Conservation (phyloP, 108 stramenopile species). For the Licmophora abbreviata region DNA sequence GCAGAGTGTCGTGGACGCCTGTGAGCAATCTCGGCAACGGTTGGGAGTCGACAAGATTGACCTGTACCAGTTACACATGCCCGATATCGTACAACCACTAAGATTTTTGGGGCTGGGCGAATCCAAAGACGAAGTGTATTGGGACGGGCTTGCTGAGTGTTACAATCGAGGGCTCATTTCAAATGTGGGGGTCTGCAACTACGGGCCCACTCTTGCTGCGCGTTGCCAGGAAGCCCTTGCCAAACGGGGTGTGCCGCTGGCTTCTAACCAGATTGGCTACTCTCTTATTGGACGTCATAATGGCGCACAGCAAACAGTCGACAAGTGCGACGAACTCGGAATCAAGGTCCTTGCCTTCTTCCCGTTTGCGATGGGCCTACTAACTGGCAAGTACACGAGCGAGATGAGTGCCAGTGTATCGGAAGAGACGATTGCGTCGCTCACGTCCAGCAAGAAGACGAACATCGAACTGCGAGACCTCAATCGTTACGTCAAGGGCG, state of each 20-base stretch:
- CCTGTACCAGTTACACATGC: conserved; percentile 70
- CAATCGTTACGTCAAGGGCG: conserved; percentile 35
- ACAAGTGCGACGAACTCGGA: conserved; percentile 43
- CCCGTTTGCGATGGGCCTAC: conserved; percentile 61
- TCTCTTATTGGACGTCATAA: conserved; percentile 49
- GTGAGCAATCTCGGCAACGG: conserved; percentile 40
- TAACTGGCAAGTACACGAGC: conserved; percentile 50
- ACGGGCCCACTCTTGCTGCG: conserved; percentile 42
- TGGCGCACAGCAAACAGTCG: conserved; percentile 40
- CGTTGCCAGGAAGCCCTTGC: conserved; percentile 34
- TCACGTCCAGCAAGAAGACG: conserved; percentile 21
- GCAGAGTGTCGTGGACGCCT: conserved; percentile 53
- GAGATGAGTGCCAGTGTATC: conserved; percentile 4
- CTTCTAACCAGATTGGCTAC: conserved; percentile 62
- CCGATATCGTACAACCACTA: conserved; percentile 58
- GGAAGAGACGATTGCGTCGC: conserved; percentile 13
- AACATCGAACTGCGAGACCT: conserved; percentile 33
- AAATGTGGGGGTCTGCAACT: conserved; percentile 68
- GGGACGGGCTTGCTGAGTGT: conserved; percentile 63
- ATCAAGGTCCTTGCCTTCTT: conserved; percentile 55
- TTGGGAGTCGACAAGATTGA: conserved; percentile 59
- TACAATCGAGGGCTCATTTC: conserved; percentile 45
- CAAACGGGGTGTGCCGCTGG: conserved; percentile 45
- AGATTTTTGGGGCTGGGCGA: conserved; percentile 22
- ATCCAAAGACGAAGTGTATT: conserved; percentile 38